phyloP scores from a whole-genome alignment of 129 eudicot species.

The Tagetes erecta region DNA sequence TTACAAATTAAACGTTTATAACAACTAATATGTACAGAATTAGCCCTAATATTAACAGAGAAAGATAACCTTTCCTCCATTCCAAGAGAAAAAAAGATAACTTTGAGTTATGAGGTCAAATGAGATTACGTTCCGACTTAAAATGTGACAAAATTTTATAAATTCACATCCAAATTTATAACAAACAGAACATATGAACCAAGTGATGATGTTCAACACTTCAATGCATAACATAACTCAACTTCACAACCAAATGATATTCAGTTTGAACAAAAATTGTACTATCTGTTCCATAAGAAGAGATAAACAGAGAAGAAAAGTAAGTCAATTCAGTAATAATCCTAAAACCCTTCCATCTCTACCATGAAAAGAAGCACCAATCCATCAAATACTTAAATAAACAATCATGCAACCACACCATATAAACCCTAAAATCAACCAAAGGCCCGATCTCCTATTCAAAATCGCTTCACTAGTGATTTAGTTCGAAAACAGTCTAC shows the following conservation, averaged over 20 bases:
- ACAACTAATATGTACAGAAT: too few relatives aligned
- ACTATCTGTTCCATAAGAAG: not conserved
- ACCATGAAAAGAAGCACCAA: slow-evolving; percentile 15
- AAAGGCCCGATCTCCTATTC: slow-evolving; percentile 3
- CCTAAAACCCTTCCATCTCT: not conserved
- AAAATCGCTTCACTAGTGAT: not conserved
- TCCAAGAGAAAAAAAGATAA: too few relatives aligned
- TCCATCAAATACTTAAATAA: not conserved
- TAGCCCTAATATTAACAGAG: too few relatives aligned
- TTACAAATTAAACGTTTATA: too few relatives aligned
- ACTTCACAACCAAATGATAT: not conserved
- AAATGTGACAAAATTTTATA: not conserved
- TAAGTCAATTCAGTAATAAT: not conserved
- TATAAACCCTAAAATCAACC: not conserved
- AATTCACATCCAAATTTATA: not conserved
- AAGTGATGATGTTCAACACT: not conserved
- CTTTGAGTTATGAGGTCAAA: too few relatives aligned
- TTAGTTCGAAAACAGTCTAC: not conserved
- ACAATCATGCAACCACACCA: slow-evolving; percentile 3
- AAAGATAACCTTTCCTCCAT: too few relatives aligned
- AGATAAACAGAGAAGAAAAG: slow-evolving; percentile 16
- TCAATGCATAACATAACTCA: not conserved
- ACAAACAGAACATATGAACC: slow-evolving; percentile 6
- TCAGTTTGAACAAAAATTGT: not conserved
- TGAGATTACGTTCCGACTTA: too few relatives aligned